Conservation (phyloP, 164 flowering plant genomes). For the Amborella trichopoda region DNA sequence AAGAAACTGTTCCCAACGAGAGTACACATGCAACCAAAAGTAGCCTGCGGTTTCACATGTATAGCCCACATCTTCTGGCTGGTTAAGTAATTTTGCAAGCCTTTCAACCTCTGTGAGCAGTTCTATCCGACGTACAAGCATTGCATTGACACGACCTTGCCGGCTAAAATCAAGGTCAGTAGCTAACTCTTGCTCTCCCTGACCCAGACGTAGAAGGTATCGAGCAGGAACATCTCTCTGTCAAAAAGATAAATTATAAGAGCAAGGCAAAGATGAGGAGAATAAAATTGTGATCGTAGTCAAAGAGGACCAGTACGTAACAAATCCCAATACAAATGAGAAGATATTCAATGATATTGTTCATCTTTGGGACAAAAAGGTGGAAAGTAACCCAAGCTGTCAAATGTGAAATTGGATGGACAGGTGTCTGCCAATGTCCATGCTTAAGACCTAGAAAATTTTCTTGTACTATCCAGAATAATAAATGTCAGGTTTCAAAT, state of each 20-base stretch:
- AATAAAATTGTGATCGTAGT: too few relatives aligned
- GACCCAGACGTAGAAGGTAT: conserved; percentile 98
- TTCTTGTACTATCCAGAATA: too few relatives aligned
- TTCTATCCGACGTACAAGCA: conserved; percentile 93
- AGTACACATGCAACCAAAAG: conserved; percentile 96
- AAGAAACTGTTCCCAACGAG: conserved; percentile 95
- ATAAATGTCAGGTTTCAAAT: too few relatives aligned
- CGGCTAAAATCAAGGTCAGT: conserved; percentile 98
- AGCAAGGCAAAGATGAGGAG: neutral
- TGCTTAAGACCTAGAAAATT: too few relatives aligned
- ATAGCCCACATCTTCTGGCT: conserved; percentile 95
- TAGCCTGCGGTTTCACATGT: conserved; percentile 99
- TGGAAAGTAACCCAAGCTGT: too few relatives aligned
- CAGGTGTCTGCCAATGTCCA: too few relatives aligned
- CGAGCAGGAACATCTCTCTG: conserved; percentile 99
- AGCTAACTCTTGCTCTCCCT: conserved; percentile 95
- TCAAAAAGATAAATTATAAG: neutral
- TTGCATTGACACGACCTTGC: conserved; percentile 97
- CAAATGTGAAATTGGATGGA: too few relatives aligned
- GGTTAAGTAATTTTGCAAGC: conserved; percentile 83
- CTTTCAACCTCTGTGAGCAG: conserved; percentile 88
- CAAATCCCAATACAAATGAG: too few relatives aligned
- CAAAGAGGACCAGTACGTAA: too few relatives aligned
- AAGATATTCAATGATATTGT: too few relatives aligned
- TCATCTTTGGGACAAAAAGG: too few relatives aligned